These are phyloP conservation scores for Lablab purpureus DNA, from an alignment of 306 rosid species.

Conservation along the genomic window DNA sequence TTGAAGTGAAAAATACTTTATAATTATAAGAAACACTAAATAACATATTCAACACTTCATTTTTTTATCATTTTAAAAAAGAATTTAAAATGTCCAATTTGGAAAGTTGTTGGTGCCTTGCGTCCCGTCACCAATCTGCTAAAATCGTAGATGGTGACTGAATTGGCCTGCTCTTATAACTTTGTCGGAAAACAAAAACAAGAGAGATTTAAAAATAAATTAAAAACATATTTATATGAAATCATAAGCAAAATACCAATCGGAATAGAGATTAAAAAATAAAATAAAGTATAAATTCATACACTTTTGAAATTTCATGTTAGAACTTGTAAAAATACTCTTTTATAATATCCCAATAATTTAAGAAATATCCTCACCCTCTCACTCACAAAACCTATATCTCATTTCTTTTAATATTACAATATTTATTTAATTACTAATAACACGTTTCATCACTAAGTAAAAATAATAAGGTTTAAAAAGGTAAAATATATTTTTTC, in stretches of 20 bases:
- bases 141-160: not conserved
- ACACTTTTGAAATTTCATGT: not conserved
- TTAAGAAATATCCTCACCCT: too few relatives aligned
- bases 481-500: not conserved
- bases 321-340: too few relatives aligned
- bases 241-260: not conserved
- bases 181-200: not conserved
- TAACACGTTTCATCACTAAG: not conserved
- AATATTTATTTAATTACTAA: not conserved
- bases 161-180: not conserved
- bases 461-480: not conserved
- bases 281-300: not conserved
- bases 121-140: too few relatives aligned
- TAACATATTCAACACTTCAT: too few relatives aligned
- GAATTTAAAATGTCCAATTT: too few relatives aligned
- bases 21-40: too few relatives aligned
- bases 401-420: not conserved
- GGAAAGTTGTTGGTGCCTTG: too few relatives aligned
- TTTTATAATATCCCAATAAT: too few relatives aligned
- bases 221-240: not conserved
- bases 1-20: too few relatives aligned
- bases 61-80: too few relatives aligned
- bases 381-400: not conserved
- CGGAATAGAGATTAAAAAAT: not conserved
- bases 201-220: too few relatives aligned